Base-by-base conservation (phyloP, 192 early-diverging fungal species). In the Coemansia aciculifera region DNA sequence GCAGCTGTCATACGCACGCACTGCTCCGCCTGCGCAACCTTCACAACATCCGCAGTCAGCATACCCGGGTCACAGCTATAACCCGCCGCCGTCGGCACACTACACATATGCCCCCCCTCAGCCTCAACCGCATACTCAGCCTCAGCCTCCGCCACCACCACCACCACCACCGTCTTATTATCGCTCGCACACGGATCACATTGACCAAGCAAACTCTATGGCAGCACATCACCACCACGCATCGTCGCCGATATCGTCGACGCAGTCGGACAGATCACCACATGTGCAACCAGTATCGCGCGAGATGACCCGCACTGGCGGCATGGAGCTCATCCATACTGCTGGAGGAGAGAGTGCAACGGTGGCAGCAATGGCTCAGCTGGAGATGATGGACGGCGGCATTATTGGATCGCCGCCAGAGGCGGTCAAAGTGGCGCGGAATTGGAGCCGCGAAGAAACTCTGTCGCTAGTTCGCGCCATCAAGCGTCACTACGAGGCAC, bases 391-490 rank as follows among this genome's bases (percentile, higher is more conserved):
- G 49, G 46, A 51, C 37, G 42, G 48, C 29, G 42, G 48, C 29
- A 27, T 8, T 15, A 51, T 48, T 9, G 51, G 51, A 54, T 54
- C 48, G 11, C 34, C 59, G 7, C n/a, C 44, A 2, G 76, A 73
- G 43, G 59, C 67, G 3, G 57, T 82, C 17, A 82, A 82, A 52
- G 74, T 83, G 44, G 76, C 81, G 11, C 64, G 81, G 19, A 83
- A 83, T 44, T 83, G 81, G 81, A 83, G 75, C 8, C 76, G 81
- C 23, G 81, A 83, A 12, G 81, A 83, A 31, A 83, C 81, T 0
- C 60, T 83, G 59, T 83, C 81, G 37, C 40, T 83, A 32, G 81
- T 83, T 23, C 72, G 81, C 1, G 81, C 81, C 1, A 83, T 83
- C 61, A 77, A 77, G 12, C 69, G 77, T 1, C 75, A 83, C 19